These are phyloP conservation scores for Ophiobolus disseminans DNA, from an alignment of 2,329 filamentous ascomycete genomes.

Conservation along the genomic window DNA sequence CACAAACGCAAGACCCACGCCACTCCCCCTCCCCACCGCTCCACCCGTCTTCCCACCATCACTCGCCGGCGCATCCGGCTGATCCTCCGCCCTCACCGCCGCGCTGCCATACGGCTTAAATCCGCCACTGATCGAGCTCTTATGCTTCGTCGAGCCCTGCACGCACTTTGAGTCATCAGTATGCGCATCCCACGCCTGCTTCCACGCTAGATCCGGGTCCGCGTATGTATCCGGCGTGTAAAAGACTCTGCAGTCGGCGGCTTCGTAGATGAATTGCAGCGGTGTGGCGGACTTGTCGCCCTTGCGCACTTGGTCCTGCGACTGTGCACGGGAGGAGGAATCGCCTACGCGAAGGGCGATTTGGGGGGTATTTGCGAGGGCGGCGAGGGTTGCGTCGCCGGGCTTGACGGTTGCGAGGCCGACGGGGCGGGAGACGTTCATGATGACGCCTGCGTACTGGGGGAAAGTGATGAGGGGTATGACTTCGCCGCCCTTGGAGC, in stretches of 20 bases:
- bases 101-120: conserved; percentile 33
- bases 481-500: conserved; percentile 61
- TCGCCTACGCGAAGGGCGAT: conserved; percentile 26
- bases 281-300: conserved; percentile 50
- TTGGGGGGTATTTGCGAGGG: conserved; percentile 23
- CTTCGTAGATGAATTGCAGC: conserved; percentile 65
- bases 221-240: conserved; percentile 63
- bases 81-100: conserved; percentile 23
- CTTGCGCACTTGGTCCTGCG: conserved; percentile 35
- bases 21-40: conserved; percentile 1
- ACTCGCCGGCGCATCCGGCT: conserved; percentile 14
- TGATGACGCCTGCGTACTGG: conserved; percentile 17
- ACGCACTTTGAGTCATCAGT: conserved; percentile 31
- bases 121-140: conserved; percentile 33
- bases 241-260: conserved; percentile 67
- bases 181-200: conserved; percentile 39
- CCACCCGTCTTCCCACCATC: not conserved
- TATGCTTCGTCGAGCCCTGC: conserved; percentile 28
- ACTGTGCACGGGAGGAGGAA: conserved; percentile 19
- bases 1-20: conserved; percentile 2
- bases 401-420: conserved; percentile 10
- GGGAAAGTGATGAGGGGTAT: conserved; percentile 26
- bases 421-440: conserved; percentile 21
- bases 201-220: conserved; percentile 61
- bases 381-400: conserved; percentile 13